A percentile compares a stretch with the other conserved stretches of the same genome.
Evolutionary conservation across 345 rosid genomes (phyloP).

Genomic region (Pelargonium nanum): DNA sequence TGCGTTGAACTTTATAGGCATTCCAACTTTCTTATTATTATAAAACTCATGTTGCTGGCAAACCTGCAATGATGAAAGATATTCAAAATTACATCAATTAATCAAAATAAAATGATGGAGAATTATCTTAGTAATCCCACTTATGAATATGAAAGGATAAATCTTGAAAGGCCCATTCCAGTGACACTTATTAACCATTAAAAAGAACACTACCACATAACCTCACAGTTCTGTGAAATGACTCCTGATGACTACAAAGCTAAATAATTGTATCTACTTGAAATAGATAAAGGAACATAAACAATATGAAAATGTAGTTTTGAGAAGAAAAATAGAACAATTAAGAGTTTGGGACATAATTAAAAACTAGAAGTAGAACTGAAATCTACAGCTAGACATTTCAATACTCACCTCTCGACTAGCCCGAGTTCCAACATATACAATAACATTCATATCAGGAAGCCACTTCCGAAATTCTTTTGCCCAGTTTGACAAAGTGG

Average conservation of each 20-base stretch:
- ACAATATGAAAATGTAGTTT: background rate
- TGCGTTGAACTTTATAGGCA: constrained; percentile 78
- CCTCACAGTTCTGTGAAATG: background rate
- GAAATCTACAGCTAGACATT: too few species aligned
- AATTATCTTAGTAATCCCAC: background rate
- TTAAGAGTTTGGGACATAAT: background rate
- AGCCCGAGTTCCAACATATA: constrained; percentile 96
- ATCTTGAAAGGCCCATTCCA: background rate
- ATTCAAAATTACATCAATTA: background rate
- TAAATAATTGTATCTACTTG: too few species aligned
- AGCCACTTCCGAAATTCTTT: constrained; percentile 99
- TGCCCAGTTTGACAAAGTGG: constrained; percentile 98
- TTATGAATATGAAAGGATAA: background rate
- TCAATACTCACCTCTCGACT: constrained; percentile 99
- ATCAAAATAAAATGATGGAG: background rate
- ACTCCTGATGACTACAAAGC: background rate
- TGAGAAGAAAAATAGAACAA: too few species aligned
- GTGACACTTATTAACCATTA: background rate
- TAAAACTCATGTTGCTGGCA: constrained; percentile 92
- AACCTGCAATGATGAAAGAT: constrained; percentile 39
- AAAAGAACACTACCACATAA: background rate
- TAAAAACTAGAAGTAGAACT: background rate
- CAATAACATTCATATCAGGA: constrained; percentile 82
- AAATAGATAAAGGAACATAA: background rate
- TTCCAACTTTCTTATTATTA: constrained; percentile 75